phyloP scores from a whole-genome alignment of 2,329 filamentous ascomycete species.

The Mariannaea sp. region DNA sequence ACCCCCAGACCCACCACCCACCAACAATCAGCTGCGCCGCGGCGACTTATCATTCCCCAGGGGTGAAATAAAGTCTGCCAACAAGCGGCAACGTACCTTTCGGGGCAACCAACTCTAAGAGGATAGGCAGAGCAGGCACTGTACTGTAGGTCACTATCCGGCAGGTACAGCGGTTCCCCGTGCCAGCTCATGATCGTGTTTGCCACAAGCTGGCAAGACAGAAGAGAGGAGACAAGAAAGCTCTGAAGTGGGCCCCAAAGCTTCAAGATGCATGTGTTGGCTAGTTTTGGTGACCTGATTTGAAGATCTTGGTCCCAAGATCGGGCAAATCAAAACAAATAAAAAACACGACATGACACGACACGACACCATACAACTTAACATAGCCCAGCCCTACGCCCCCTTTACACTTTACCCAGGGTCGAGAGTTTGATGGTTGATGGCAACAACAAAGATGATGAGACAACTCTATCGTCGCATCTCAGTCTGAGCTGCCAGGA shows the following conservation, averaged over 20 bases:
- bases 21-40: background rate
- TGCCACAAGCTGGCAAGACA: background rate
- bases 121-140: no score
- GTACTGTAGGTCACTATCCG: no score
- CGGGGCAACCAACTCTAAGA: background rate
- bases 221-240: conserved; percentile 1
- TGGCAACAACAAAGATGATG: background rate
- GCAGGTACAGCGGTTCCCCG: no score
- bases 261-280: conserved; percentile 8
- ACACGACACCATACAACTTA: no score
- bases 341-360: no score
- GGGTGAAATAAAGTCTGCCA: background rate
- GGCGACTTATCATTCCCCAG: background rate
- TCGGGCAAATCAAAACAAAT: background rate
- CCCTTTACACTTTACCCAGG: background rate
- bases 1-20: background rate
- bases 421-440: background rate
- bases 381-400: background rate
- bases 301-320: conserved; percentile 2
- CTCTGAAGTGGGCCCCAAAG: background rate
- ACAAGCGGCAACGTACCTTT: background rate
- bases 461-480: conserved; percentile 1
- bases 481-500: conserved; percentile 4
- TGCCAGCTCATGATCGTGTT: background rate
- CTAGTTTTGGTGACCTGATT: conserved; percentile 3